Base-by-base conservation (phyloP, 2,329 filamentous ascomycete genomes). In the Rhytidhysteron rufulum region DNA sequence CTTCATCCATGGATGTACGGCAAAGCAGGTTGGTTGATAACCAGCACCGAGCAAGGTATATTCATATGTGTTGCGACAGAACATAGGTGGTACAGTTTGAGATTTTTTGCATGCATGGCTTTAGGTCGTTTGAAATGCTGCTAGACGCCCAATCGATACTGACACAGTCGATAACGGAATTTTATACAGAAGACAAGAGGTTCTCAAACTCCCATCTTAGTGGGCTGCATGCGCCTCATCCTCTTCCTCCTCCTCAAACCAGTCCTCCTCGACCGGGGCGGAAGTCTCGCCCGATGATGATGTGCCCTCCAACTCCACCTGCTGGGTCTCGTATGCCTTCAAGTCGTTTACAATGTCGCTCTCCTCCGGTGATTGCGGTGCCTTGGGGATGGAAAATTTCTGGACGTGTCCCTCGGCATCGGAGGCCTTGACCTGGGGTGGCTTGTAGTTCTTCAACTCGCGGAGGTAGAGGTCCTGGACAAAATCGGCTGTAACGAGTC, bases 401-500 rank as follows among this genome's bases (percentile, higher is more conserved):
- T 93, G 86, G 59, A 97, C 93, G 59, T 95, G 86, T 66, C 88
- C 90, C 57, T 91, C 85, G 65, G 90, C 77, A 65, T 97, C 93
- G 60, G 81, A 80, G 50, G 88, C 78, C 79, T 96, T 95, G 73
- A 91, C 67, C 54, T 82, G 75, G 42, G 86, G 76, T 50, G 83
- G 75, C 81, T 97, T 97, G 85, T 95, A 97, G 72, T 82, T 81
- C 75, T 91, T 93, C 66, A 98, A 83, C 74, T 97, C 90, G 70
- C 85, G 86, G 58, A 98, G 83, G 79, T 98, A 98, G 65, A 98
- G 81, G 68, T 97, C 91, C 74, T 97, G 93, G 60, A 98, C 88
- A 62, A 95, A 82, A 71, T 98, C 93, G 82, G 88, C 93, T 97
- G 65, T 27, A 51, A 39, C 17, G 42, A 31, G 41, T 52, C 21